Conservation (phyloP, 768 basidiomycete genomes). For the Tulasnella sp. region DNA sequence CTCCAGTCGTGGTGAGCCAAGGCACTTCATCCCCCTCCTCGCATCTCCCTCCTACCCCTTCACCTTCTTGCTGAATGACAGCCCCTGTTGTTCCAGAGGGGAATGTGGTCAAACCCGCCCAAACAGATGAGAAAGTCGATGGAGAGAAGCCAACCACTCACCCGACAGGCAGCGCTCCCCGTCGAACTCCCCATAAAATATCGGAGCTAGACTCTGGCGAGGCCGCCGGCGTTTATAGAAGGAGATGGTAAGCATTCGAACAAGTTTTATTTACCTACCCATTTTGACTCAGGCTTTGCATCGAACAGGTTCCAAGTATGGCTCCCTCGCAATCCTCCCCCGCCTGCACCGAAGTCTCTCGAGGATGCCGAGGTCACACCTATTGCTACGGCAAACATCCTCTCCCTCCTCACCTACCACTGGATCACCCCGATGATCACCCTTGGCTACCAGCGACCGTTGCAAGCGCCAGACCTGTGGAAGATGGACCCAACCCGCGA, state of each 20-base stretch:
- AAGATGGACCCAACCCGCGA: slow-evolving; percentile 59
- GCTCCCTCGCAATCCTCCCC: slow-evolving; percentile 63
- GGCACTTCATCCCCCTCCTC: background rate
- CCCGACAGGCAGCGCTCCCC: background rate
- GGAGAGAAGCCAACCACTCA: background rate
- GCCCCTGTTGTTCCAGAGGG: background rate
- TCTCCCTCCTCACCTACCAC: slow-evolving; percentile 63
- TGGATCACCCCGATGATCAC: slow-evolving; percentile 63
- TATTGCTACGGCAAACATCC: slow-evolving; percentile 57
- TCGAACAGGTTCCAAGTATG: slow-evolving; percentile 45
- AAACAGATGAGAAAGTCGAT: background rate
- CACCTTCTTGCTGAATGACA: background rate
- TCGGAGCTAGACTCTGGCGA: background rate
- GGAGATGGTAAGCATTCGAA: background rate
- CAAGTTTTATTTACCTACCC: background rate
- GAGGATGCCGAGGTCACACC: slow-evolving; percentile 67
- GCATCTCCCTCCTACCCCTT: background rate
- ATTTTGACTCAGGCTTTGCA: background rate
- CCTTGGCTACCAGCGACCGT: slow-evolving; percentile 69
- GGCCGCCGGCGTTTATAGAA: background rate
- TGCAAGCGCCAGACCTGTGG: slow-evolving; percentile 80
- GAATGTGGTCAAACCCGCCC: background rate
- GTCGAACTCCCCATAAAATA: background rate
- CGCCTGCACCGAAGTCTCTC: slow-evolving; percentile 58
- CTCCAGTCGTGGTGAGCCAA: background rate